Evolutionary conservation across 78 protist genomes (phyloP).

Genomic region (Guillardia theta): DNA sequence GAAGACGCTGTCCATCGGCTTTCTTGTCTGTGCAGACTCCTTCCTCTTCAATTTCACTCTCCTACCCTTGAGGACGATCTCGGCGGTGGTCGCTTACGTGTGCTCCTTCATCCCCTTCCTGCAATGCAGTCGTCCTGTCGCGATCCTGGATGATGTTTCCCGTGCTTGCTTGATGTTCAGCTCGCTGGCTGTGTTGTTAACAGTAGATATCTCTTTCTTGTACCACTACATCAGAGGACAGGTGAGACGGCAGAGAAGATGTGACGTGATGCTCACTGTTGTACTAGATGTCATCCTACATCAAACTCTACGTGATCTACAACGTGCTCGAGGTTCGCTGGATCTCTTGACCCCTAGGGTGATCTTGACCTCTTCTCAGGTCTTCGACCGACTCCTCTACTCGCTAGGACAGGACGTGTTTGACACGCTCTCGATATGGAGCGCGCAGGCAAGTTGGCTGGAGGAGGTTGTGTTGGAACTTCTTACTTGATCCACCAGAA

Average conservation of each 20-base stretch:
- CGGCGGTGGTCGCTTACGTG: background rate
- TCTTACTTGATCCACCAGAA: background rate
- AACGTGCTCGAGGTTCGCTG: slow-evolving; percentile 67
- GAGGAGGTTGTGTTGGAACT: background rate
- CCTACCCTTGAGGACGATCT: background rate
- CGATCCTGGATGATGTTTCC: background rate
- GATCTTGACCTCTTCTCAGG: background rate
- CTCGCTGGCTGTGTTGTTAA: background rate
- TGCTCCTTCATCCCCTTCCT: background rate
- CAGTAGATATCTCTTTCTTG: slow-evolving; percentile 48
- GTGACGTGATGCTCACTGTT: too few species aligned
- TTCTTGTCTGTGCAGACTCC: background rate
- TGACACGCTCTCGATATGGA: slow-evolving; percentile 42
- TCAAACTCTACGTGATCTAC: slow-evolving; percentile 87
- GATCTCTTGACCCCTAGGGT: background rate
- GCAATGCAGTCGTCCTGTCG: background rate
- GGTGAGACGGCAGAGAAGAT: too few species aligned
- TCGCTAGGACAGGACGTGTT: slow-evolving; percentile 82
- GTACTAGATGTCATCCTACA: slow-evolving; percentile 44
- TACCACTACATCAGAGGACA: slow-evolving; percentile 86
- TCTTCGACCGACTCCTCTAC: slow-evolving; percentile 73
- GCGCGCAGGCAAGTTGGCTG: background rate
- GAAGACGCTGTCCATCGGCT: too few species aligned
- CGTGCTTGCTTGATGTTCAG: background rate
- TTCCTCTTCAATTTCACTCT: background rate